Conservation (phyloP, 2,329 filamentous ascomycete genomes). For the Aspergillus hiratsukae region DNA sequence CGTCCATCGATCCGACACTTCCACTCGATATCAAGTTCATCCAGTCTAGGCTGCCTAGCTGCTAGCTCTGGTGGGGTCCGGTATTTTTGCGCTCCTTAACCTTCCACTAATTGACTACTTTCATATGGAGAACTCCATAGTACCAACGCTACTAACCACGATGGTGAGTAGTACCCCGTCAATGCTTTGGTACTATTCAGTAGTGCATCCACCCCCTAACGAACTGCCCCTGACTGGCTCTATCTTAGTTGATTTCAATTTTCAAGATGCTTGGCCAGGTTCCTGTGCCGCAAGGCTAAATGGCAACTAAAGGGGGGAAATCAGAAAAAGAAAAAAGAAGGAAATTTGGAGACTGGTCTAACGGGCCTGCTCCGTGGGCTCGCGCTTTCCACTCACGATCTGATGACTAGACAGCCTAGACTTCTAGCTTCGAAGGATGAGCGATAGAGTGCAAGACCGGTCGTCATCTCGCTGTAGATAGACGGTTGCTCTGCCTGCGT, state of each 20-base stretch:
- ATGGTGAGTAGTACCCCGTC: not conserved
- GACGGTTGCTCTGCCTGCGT: not conserved
- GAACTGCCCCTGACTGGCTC: conserved; percentile 1
- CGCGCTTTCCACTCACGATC: not conserved
- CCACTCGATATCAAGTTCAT: not conserved
- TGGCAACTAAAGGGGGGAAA: not conserved
- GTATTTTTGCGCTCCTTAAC: conserved; percentile 12
- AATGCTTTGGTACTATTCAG: not conserved
- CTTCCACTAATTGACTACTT: conserved; percentile 24
- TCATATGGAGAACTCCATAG: not conserved
- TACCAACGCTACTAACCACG: not conserved
- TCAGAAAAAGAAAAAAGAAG: not conserved
- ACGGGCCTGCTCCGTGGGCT: not conserved
- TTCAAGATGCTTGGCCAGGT: not conserved
- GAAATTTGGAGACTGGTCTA: not conserved
- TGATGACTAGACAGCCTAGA: not conserved
- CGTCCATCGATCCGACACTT: not conserved
- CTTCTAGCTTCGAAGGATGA: not conserved
- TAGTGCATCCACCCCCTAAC: not conserved
- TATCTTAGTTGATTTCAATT: not conserved
- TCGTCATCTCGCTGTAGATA: not conserved
- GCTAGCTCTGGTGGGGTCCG: conserved; percentile 24
- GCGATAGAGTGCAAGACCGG: not conserved
- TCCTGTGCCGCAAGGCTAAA: not conserved
- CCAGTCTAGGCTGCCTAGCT: not conserved